Base-by-base conservation (phyloP, 164 flowering plant species). In the Sextonia rubra region DNA sequence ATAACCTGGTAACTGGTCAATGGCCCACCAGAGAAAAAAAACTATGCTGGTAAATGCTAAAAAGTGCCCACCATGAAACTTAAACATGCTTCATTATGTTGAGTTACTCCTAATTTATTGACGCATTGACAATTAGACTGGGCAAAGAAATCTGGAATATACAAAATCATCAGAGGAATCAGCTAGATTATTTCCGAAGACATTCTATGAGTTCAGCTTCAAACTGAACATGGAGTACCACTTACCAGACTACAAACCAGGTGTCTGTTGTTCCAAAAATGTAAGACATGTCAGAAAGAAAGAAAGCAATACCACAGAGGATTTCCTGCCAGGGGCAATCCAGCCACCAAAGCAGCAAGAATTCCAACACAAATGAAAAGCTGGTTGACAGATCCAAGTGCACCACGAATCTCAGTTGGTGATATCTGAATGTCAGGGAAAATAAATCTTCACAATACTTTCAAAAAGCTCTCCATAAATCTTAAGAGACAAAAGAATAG, bases 321-420 rank as follows among this genome's bases (percentile, higher is more conserved):
- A 77, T 95, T 89, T 79, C 88, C 88, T 24, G 96, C 86, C 66
- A 95, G 81, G 12, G 99, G 99, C 72, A 95, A 82, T 72, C 99
- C 99, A 81, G 98, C 97, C 58, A 93, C 87, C 80, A 95, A 86
- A 14, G 99, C 99, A 71, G 86, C 91, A 78, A 95, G 96, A 76
- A 95, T 91, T 23, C 98, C 99, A 76, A 95, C 74, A 74, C 98
- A 92, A 74, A 95, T 95, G 76, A 89, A 95, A 56, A 95, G 90
- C 76, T 95, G 99, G 79, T 95, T 95, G 66, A 90, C 86, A 26
- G 98, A 90, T 77, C 99, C 99, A 79, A 95, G 94, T 3, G 99
- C 90, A 71, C 99, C 99, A 47, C 99, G 97, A 74, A 94, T 91
- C 85, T 94, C 97, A 27, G 98, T 92, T 64, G 99, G 99, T 70